Evolutionary conservation across 2,329 filamentous ascomycete genomes (phyloP).

Genomic region (Curvularia hawaiiensis): DNA sequence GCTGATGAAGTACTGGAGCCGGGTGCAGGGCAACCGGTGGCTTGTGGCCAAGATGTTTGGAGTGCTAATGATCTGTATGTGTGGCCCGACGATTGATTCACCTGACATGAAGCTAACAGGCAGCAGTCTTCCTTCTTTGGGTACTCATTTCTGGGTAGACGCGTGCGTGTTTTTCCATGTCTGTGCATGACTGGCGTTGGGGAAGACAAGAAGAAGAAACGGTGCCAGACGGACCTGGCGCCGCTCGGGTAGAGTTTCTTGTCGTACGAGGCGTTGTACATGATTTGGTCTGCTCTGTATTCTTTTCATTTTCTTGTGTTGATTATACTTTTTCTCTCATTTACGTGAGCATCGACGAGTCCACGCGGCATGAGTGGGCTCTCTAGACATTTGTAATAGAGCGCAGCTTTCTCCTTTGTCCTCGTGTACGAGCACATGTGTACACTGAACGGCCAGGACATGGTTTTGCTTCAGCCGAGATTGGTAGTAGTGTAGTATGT

Average conservation of each 20-base stretch:
- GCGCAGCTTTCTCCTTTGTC: conserved; percentile 1
- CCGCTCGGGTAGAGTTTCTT: conserved; percentile 2
- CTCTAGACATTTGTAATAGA: conserved; percentile 19
- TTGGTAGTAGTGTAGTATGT: neutral
- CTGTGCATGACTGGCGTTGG: conserved; percentile 27
- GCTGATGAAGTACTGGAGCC: conserved; percentile 94
- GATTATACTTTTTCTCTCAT: conserved; percentile 1
- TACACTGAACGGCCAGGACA: neutral
- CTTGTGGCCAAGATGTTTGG: conserved; percentile 84
- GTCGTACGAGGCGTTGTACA: conserved; percentile 17
- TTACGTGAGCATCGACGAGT: conserved; percentile 5
- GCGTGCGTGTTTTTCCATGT: conserved; percentile 1
- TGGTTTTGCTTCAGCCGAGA: neutral
- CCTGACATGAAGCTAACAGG: conserved; percentile 19
- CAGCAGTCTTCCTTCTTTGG: conserved; percentile 62
- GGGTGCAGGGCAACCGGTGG: conserved; percentile 95
- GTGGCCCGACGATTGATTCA: conserved; percentile 8
- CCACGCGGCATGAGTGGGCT: conserved; percentile 1
- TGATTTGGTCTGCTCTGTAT: neutral
- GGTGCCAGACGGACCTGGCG: conserved; percentile 17
- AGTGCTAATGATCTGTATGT: conserved; percentile 86
- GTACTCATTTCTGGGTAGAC: conserved; percentile 66
- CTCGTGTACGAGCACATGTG: neutral
- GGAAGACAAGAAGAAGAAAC: conserved; percentile 24
- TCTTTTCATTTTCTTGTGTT: conserved; percentile 5